Percentiles rank a stretch among this genome's conserved stretches.
Conservation (phyloP, 306 rosid genomes). For the Canavalia gladiata region DNA sequence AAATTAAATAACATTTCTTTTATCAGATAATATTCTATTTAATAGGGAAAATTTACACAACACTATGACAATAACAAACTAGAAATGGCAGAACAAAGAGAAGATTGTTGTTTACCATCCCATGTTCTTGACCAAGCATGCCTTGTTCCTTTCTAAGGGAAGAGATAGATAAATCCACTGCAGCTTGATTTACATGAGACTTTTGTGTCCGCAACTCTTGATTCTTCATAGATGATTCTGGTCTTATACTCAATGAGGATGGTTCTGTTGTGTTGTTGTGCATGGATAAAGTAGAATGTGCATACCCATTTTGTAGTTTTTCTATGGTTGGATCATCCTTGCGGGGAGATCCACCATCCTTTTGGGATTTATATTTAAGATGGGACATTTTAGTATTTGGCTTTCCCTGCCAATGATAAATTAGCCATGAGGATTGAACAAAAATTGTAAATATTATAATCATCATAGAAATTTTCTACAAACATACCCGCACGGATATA, state of each 20-base stretch:
- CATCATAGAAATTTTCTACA: constrained; percentile 1
- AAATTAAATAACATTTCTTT: too few relatives aligned
- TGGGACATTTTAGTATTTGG: constrained; percentile 53
- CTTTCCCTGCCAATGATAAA: constrained; percentile 59
- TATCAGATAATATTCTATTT: too few relatives aligned
- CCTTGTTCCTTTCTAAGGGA: constrained; percentile 53
- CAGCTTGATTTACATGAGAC: constrained; percentile 57
- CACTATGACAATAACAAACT: background rate
- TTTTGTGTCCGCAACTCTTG: constrained; percentile 59
- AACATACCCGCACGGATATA: constrained; percentile 60
- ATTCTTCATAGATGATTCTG: constrained; percentile 46
- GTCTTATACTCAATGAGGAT: constrained; percentile 49
- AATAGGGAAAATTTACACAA: too few relatives aligned
- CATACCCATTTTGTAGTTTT: constrained; percentile 48
- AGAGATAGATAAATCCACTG: constrained; percentile 51
- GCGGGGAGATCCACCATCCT: constrained; percentile 56
- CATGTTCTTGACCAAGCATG: constrained; percentile 48
- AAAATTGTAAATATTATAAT: background rate
- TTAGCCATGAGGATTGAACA: constrained; percentile 43
- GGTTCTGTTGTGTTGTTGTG: constrained; percentile 47
- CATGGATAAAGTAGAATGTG: constrained; percentile 58
- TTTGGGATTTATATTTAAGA: constrained; percentile 51
- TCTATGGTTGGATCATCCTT: constrained; percentile 49
- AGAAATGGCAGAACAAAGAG: background rate
- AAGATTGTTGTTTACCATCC: constrained; percentile 56